Evolutionary conservation across 176 grass and related monocot species (phyloP).

Genomic region (Puya raimondii): DNA sequence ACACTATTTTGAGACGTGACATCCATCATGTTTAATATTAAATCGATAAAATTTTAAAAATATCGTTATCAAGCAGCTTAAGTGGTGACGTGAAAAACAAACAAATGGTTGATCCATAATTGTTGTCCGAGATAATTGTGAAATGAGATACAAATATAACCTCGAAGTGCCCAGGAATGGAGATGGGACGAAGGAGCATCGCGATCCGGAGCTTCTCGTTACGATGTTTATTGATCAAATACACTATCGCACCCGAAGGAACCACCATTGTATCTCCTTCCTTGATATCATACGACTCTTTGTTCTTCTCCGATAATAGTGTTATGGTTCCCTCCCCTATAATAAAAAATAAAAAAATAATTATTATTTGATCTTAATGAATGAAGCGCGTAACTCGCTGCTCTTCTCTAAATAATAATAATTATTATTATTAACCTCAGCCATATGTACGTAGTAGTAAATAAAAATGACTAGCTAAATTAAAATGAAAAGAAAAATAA

Average conservation of each 20-base stretch:
- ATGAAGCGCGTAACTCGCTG: too few species aligned
- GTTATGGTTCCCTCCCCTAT: slow-evolving; percentile 46
- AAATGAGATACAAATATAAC: background rate
- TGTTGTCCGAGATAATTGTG: too few species aligned
- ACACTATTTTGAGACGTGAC: too few species aligned
- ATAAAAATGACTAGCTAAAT: too few species aligned
- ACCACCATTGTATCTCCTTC: slow-evolving; percentile 43
- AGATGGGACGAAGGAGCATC: slow-evolving; percentile 51
- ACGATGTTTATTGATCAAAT: slow-evolving; percentile 59
- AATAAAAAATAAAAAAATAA: too few species aligned
- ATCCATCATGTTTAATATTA: too few species aligned
- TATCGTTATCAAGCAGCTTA: background rate
- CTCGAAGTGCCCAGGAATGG: slow-evolving; percentile 49
- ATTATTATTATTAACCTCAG: too few species aligned
- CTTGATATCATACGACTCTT: slow-evolving; percentile 36
- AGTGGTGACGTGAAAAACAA: background rate
- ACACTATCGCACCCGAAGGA: slow-evolving; percentile 46
- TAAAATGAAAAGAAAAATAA: too few species aligned
- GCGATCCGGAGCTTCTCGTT: slow-evolving; percentile 46
- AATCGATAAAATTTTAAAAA: background rate
- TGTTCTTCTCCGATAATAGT: slow-evolving; percentile 36
- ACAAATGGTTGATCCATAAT: too few species aligned
- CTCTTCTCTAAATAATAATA: too few species aligned
- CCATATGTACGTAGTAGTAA: too few species aligned
- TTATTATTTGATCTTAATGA: too few species aligned